Evolutionary conservation across 805 yeast species (phyloP).

Genomic region (Monosporozyma yasuniensis): DNA sequence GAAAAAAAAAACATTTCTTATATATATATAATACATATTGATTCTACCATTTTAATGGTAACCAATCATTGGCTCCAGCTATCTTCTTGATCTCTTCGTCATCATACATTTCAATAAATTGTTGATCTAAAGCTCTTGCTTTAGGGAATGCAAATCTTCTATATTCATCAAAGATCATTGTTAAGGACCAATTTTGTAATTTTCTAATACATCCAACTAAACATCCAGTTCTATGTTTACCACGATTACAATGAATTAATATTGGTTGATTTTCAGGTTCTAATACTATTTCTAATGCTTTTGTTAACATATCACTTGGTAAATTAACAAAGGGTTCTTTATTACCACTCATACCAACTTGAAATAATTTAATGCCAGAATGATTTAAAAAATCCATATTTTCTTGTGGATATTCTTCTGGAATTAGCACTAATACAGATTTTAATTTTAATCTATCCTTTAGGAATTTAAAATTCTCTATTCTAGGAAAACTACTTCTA

Average conservation of each 20-base stretch:
- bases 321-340: slow-evolving; percentile 88
- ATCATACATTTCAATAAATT: slow-evolving; percentile 84
- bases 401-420: slow-evolving; percentile 83
- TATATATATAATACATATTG: no score
- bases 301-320: slow-evolving; percentile 57
- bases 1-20: no score
- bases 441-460: slow-evolving; percentile 48
- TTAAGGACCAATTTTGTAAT: slow-evolving; percentile 83
- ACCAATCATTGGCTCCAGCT: slow-evolving; percentile 46
- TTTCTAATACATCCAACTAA: slow-evolving; percentile 86
- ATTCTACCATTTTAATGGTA: slow-evolving; percentile 70
- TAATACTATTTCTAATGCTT: slow-evolving; percentile 71
- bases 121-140: slow-evolving; percentile 91
- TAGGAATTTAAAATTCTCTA: slow-evolving; percentile 70
- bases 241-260: slow-evolving; percentile 89
- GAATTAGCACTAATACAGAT: slow-evolving; percentile 73
- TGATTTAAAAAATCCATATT: slow-evolving; percentile 54
- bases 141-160: slow-evolving; percentile 91
- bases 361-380: slow-evolving; percentile 62
- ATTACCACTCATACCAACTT: slow-evolving; percentile 90
- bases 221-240: slow-evolving; percentile 96
- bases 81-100: slow-evolving; percentile 48
- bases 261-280: slow-evolving; percentile 88
- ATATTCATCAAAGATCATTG: slow-evolving; percentile 93
- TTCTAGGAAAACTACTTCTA: slow-evolving; percentile 82